Percentiles rank a stretch among this genome's conserved stretches.
These are phyloP conservation scores for Tagetes patula DNA, from an alignment of 129 eudicot species.

Conservation along the genomic window DNA sequence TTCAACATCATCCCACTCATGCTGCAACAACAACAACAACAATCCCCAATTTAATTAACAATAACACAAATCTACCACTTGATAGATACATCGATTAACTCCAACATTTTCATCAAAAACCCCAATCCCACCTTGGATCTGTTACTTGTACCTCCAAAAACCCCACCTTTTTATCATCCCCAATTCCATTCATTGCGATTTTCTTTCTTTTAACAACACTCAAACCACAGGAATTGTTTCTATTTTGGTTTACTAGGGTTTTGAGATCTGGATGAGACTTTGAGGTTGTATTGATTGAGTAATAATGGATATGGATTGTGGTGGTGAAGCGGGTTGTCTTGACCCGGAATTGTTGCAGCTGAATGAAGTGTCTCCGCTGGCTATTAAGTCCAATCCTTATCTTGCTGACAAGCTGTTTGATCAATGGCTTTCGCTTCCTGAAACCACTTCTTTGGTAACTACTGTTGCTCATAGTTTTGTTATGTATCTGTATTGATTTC, in stretches of 20 bases:
- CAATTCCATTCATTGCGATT: slow-evolving; percentile 17
- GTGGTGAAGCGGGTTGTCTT: slow-evolving; percentile 55
- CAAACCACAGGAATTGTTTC: neutral
- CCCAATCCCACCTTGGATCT: slow-evolving; percentile 20
- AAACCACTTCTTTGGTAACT: slow-evolving; percentile 59
- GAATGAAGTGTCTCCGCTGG: slow-evolving; percentile 65
- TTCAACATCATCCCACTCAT: neutral
- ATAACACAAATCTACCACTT: neutral
- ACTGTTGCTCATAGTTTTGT: neutral
- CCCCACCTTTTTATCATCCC: neutral
- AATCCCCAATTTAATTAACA: slow-evolving; percentile 1
- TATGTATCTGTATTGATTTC: neutral
- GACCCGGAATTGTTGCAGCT: slow-evolving; percentile 81
- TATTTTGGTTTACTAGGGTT: slow-evolving; percentile 20
- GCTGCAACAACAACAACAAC: no score
- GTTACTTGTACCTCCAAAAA: slow-evolving; percentile 14
- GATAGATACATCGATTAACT: slow-evolving; percentile 7
- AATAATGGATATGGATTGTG: slow-evolving; percentile 68
- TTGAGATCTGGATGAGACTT: slow-evolving; percentile 28
- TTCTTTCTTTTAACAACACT: neutral
- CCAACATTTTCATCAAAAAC: slow-evolving; percentile 7
- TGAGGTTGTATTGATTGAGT: slow-evolving; percentile 2
- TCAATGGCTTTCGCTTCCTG: slow-evolving; percentile 87
- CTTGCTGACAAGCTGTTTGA: slow-evolving; percentile 70
- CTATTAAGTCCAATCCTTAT: slow-evolving; percentile 63